These are phyloP conservation scores for Hibiscus mutabilis DNA, from an alignment of 345 rosid genomes.

Conservation along the genomic window DNA sequence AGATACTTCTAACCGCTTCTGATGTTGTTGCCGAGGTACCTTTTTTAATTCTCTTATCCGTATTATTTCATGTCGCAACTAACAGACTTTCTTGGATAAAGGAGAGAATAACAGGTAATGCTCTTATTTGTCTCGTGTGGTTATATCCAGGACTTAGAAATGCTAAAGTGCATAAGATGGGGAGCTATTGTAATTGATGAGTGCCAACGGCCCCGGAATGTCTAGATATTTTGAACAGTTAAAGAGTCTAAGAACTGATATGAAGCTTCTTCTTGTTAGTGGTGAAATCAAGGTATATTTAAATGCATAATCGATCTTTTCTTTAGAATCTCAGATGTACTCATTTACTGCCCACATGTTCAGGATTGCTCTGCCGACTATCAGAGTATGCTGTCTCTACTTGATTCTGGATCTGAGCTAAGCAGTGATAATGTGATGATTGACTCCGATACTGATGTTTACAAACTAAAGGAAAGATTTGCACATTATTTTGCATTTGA, in stretches of 20 bases:
- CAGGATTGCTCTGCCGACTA: conserved; percentile 7
- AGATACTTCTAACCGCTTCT: conserved; percentile 5
- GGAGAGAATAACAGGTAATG: neutral
- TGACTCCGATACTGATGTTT: neutral
- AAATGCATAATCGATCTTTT: neutral
- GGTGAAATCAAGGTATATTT: conserved; percentile 11
- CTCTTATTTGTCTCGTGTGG: neutral
- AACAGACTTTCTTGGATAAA: neutral
- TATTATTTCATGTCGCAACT: neutral
- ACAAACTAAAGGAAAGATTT: conserved; percentile 11
- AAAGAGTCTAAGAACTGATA: conserved; percentile 1
- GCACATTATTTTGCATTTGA: conserved; percentile 7
- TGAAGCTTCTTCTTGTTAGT: conserved; percentile 16
- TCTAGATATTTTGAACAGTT: conserved; percentile 10
- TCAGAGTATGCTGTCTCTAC: conserved; percentile 4
- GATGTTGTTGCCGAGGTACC: conserved; percentile 8
- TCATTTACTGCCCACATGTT: neutral
- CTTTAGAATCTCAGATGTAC: neutral
- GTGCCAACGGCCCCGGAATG: conserved; percentile 3
- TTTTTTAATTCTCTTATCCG: neutral
- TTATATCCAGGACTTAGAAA: conserved; percentile 9
- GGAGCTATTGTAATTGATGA: conserved; percentile 10
- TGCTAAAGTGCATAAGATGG: conserved; percentile 2
- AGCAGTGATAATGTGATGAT: neutral
- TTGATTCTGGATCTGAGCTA: conserved; percentile 4